Percentiles rank a stretch among this genome's conserved stretches.
phyloP scores from a whole-genome alignment of 805 yeast species.

The Teunomyces tritomae region DNA sequence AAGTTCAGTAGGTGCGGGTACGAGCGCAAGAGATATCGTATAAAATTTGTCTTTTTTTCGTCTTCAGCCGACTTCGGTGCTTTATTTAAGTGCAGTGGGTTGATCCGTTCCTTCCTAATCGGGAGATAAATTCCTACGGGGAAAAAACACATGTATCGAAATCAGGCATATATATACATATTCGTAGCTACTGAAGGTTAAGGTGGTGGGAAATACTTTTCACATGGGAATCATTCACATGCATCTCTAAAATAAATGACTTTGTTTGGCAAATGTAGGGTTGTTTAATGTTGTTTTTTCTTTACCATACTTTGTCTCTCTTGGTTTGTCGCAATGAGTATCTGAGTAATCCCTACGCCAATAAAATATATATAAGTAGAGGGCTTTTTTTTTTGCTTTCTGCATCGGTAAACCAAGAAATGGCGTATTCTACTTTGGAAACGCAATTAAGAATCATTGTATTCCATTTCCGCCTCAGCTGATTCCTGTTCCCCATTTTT shows the following conservation, averaged over 20 bases:
- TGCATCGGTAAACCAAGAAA: too few species aligned
- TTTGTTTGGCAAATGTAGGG: not conserved
- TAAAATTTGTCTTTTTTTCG: not conserved
- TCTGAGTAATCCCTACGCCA: too few species aligned
- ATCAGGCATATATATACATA: not conserved
- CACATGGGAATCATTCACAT: not conserved
- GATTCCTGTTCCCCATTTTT: constrained; percentile 6
- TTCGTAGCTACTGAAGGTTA: not conserved
- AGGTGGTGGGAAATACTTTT: not conserved
- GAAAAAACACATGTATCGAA: constrained; percentile 1
- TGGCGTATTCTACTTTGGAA: too few species aligned
- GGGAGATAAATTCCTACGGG: constrained; percentile 2
- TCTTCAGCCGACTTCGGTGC: not conserved
- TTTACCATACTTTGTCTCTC: too few species aligned
- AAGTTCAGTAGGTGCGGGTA: not conserved
- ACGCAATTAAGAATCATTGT: not conserved
- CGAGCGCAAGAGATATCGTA: not conserved
- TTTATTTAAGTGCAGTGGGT: not conserved
- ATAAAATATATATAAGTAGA: too few species aligned
- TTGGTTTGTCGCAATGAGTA: too few species aligned
- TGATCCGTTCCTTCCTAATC: constrained; percentile 2
- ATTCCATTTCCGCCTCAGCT: not conserved
- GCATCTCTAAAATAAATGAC: not conserved
- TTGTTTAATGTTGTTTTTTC: too few species aligned
- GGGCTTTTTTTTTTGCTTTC: too few species aligned